A percentile compares a stretch with the other conserved stretches of the same genome.
phyloP scores from a whole-genome alignment of 2,329 filamentous ascomycete genomes.

The Pezicula neosporulosa region DNA sequence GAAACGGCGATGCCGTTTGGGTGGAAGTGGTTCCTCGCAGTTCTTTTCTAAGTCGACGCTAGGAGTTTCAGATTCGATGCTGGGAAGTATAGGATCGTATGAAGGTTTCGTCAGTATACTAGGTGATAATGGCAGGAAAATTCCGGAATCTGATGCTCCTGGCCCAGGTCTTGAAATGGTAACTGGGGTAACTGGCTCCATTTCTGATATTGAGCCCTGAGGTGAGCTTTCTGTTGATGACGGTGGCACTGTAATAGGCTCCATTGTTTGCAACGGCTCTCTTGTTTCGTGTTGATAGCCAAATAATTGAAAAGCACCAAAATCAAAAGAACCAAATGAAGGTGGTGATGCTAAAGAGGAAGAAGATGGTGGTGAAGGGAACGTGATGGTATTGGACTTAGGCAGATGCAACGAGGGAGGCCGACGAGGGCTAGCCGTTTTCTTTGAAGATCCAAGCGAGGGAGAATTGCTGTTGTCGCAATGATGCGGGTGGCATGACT shows the following conservation, averaged over 20 bases:
- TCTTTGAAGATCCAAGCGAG: not conserved
- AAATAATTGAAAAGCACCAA: too few relatives aligned
- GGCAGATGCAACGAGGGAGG: not conserved
- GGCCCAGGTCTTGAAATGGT: not conserved
- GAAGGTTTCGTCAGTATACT: too few relatives aligned
- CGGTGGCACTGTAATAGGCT: not conserved
- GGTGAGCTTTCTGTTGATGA: not conserved
- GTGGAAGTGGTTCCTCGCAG: conserved; percentile 4
- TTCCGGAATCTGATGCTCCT: not conserved
- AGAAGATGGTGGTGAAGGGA: not conserved
- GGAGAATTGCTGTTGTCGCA: too few relatives aligned
- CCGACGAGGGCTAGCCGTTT: not conserved
- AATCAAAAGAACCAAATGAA: not conserved
- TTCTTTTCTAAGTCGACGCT: conserved; percentile 1
- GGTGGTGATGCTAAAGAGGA: not conserved
- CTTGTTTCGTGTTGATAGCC: too few relatives aligned
- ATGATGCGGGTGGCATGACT: too few relatives aligned
- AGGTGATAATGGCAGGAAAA: not conserved
- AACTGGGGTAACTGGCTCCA: not conserved
- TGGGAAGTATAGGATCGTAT: too few relatives aligned
- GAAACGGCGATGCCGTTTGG: conserved; percentile 6
- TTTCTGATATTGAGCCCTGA: not conserved
- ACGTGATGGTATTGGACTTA: not conserved
- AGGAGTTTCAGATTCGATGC: too few relatives aligned
- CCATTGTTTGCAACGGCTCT: too few relatives aligned